Conservation (phyloP, 768 basidiomycete genomes). For the Aureoboletus auriporus region DNA sequence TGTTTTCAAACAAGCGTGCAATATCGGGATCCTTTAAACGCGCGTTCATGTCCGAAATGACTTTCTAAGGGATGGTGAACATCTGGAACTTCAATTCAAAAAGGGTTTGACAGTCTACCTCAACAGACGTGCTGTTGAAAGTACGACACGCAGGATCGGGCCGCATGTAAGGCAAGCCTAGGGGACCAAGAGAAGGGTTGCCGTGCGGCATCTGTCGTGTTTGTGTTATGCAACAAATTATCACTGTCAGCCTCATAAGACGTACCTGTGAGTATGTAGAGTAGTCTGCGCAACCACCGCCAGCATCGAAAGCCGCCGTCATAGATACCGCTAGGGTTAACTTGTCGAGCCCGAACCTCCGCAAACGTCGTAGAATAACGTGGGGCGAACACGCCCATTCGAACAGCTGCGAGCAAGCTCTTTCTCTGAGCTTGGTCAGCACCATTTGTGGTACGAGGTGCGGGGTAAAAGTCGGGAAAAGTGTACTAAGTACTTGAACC, state of each 20-base stretch:
- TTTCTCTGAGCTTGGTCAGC: constrained; percentile 8
- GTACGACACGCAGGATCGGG: constrained; percentile 67
- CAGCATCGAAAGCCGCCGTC: constrained; percentile 17
- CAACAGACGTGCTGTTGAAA: constrained; percentile 71
- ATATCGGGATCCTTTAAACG: constrained; percentile 74
- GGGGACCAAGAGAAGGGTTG: constrained; percentile 52
- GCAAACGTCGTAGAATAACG: constrained; percentile 3
- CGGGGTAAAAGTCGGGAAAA: too few species aligned
- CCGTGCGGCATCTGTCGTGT: constrained; percentile 52
- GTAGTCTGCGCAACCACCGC: constrained; percentile 55
- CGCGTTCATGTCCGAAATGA: constrained; percentile 68
- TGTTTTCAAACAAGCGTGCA: constrained; percentile 76
- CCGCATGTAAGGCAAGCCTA: constrained; percentile 70
- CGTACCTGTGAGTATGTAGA: constrained; percentile 54
- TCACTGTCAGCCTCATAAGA: neutral
- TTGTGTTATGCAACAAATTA: neutral
- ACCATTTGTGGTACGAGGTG: neutral
- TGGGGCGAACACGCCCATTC: constrained; percentile 1
- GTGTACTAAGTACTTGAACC: too few species aligned
- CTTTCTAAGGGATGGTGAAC: constrained; percentile 41
- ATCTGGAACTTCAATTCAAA: neutral
- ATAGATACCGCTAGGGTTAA: constrained; percentile 19
- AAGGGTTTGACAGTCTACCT: constrained; percentile 39
- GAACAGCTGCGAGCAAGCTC: neutral
- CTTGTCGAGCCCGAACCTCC: constrained; percentile 23